phyloP scores from a whole-genome alignment of 768 basidiomycete genomes.

The Hygrophorus pudorinus region DNA sequence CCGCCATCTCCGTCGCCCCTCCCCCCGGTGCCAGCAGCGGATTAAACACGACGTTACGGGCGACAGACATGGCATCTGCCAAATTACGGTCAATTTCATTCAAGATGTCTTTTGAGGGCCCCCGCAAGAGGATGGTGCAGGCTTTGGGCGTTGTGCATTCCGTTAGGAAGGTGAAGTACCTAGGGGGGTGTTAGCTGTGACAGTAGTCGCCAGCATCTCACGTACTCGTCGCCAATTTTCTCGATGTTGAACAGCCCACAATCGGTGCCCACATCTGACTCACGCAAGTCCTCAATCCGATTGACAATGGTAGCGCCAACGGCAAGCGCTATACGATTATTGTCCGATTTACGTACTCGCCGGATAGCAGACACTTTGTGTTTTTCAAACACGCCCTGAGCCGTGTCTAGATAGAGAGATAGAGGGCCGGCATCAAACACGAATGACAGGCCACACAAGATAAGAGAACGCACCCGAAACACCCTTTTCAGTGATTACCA shows the following conservation, averaged over 20 bases:
- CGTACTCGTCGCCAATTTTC: slow-evolving; percentile 89
- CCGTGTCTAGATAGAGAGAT: slow-evolving; percentile 72
- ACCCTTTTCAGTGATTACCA: slow-evolving; percentile 97
- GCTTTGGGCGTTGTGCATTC: slow-evolving; percentile 88
- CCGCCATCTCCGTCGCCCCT: slow-evolving; percentile 97
- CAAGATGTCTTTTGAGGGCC: slow-evolving; percentile 95
- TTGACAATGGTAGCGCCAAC: slow-evolving; percentile 96
- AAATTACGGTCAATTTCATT: slow-evolving; percentile 98
- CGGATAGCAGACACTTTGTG: slow-evolving; percentile 88
- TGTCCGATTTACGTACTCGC: slow-evolving; percentile 97
- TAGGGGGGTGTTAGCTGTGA: slow-evolving; percentile 17
- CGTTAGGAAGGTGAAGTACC: slow-evolving; percentile 97
- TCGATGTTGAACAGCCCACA: slow-evolving; percentile 97
- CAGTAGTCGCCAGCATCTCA: slow-evolving; percentile 15
- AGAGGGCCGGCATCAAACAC: slow-evolving; percentile 1
- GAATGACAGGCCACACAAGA: not conserved
- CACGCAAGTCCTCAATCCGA: slow-evolving; percentile 88
- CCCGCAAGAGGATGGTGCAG: slow-evolving; percentile 95
- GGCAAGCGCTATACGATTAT: slow-evolving; percentile 95
- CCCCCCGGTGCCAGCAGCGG: slow-evolving; percentile 91
- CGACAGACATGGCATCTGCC: slow-evolving; percentile 95
- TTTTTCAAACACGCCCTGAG: slow-evolving; percentile 83
- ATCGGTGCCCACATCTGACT: slow-evolving; percentile 81
- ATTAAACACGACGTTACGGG: slow-evolving; percentile 94
- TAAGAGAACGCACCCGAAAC: slow-evolving; percentile 62